Conservation (phyloP, 305 asterid genomes). For the Stenogyne calaminthoides region DNA sequence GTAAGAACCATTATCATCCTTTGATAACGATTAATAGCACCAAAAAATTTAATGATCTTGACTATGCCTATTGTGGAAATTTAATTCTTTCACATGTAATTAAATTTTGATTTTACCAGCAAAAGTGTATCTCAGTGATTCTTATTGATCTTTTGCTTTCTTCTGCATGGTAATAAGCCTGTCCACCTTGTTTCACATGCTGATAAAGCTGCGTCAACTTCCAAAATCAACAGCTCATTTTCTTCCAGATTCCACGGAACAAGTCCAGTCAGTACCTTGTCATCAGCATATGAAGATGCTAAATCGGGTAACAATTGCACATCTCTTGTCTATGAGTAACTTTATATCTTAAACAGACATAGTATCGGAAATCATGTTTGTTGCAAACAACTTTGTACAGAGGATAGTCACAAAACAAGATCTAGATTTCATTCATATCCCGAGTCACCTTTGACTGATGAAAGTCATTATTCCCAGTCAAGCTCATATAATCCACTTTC, state of each 20-base stretch:
- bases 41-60: constrained; percentile 1
- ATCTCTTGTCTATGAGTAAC: constrained; percentile 22
- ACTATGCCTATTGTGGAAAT: constrained; percentile 6
- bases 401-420: constrained; percentile 60
- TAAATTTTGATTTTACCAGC: background rate
- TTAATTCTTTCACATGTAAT: background rate
- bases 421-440: constrained; percentile 58
- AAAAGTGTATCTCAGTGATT: background rate
- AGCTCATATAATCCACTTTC: constrained; percentile 50
- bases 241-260: constrained; percentile 61
- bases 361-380: constrained; percentile 4
- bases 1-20: constrained; percentile 38
- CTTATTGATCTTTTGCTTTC: constrained; percentile 4
- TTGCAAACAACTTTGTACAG: constrained; percentile 41
- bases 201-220: constrained; percentile 48
- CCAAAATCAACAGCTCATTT: constrained; percentile 60
- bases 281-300: constrained; percentile 78
- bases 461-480: constrained; percentile 48
- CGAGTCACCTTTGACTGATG: constrained; percentile 51
- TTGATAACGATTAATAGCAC: background rate
- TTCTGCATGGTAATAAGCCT: constrained; percentile 73
- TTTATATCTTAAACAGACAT: background rate
- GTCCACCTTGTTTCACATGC: constrained; percentile 47
- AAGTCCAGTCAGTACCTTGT: constrained; percentile 84
- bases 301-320: constrained; percentile 65